Evolutionary conservation across 2,329 filamentous ascomycete species (phyloP).

Genomic region (Penicillium sp.): DNA sequence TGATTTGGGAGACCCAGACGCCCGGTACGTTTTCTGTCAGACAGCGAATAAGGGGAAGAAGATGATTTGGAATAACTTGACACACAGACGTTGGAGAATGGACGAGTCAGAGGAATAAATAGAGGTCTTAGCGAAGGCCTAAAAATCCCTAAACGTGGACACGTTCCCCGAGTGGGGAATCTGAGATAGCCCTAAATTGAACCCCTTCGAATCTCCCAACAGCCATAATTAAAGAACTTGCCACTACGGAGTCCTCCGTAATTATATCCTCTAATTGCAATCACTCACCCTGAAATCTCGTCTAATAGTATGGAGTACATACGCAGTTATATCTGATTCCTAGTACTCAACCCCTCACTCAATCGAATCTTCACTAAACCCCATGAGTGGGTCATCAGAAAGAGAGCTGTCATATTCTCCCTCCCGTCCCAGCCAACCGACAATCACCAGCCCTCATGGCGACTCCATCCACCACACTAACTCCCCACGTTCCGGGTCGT

Average conservation of each 20-base stretch:
- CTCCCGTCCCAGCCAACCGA: conserved; percentile 10
- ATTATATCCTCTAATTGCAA: no score
- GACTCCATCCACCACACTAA: conserved; percentile 13
- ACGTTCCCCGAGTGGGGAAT: conserved; percentile 20
- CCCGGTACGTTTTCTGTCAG: conserved; percentile 27
- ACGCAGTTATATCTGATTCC: no score
- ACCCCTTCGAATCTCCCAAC: neutral
- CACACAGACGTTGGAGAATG: conserved; percentile 22
- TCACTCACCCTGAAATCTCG: neutral
- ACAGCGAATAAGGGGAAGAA: conserved; percentile 14
- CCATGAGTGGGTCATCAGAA: conserved; percentile 20
- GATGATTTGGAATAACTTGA: conserved; percentile 22
- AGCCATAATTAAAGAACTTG: no score
- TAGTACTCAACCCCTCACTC: neutral
- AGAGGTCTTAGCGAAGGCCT: conserved; percentile 9
- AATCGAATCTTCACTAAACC: conserved; percentile 2
- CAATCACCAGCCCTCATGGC: conserved; percentile 3
- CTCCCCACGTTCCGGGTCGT: conserved; percentile 17
- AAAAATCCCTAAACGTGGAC: conserved; percentile 11
- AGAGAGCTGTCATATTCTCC: conserved; percentile 34
- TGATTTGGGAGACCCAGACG: conserved; percentile 23
- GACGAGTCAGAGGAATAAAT: conserved; percentile 15
- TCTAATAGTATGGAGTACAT: neutral
- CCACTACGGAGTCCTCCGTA: no score
- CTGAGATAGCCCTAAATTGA: conserved; percentile 2